A percentile compares a stretch with the other conserved stretches of the same genome.
Evolutionary conservation across 495 filamentous ascomycete genomes (phyloP).

Genomic region (Neurospora sublineolata): DNA sequence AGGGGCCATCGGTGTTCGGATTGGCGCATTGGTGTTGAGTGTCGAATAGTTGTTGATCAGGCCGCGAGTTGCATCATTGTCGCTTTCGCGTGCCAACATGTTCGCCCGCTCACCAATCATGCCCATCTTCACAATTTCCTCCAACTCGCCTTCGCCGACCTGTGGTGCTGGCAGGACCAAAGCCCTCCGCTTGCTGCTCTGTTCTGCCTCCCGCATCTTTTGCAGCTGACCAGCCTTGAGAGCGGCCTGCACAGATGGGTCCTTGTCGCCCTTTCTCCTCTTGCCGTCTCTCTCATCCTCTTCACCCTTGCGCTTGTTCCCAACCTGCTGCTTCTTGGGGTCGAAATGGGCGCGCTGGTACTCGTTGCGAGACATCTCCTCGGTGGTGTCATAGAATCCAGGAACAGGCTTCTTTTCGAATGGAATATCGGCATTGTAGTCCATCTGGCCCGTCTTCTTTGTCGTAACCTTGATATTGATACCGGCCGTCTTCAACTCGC

Average conservation of each 20-base stretch:
- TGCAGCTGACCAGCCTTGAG: constrained; percentile 92
- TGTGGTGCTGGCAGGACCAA: constrained; percentile 78
- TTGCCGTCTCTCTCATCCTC: constrained; percentile 74
- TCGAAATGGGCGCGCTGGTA: constrained; percentile 80
- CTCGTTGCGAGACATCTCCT: constrained; percentile 74
- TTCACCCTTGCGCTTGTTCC: constrained; percentile 91
- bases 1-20: constrained; percentile 80
- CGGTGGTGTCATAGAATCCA: constrained; percentile 86
- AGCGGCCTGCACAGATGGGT: constrained; percentile 72
- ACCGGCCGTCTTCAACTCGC: constrained; percentile 91
- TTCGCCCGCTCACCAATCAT: constrained; percentile 87
- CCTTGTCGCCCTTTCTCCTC: constrained; percentile 76
- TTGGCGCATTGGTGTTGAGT: constrained; percentile 73
- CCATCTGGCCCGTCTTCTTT: constrained; percentile 90
- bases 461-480: constrained; percentile 97
- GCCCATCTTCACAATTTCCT: constrained; percentile 98
- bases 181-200: constrained; percentile 78
- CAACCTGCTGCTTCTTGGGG: constrained; percentile 85
- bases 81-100: constrained; percentile 59
- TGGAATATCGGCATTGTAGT: constrained; percentile 97
- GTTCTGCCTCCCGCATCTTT: constrained; percentile 89
- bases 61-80: constrained; percentile 76
- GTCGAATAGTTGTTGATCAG: constrained; percentile 74
- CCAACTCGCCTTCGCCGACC: constrained; percentile 82
- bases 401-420: constrained; percentile 86